Conservation (phyloP, 1,284 basidiomycete genomes). For the Earliella scabrosa region DNA sequence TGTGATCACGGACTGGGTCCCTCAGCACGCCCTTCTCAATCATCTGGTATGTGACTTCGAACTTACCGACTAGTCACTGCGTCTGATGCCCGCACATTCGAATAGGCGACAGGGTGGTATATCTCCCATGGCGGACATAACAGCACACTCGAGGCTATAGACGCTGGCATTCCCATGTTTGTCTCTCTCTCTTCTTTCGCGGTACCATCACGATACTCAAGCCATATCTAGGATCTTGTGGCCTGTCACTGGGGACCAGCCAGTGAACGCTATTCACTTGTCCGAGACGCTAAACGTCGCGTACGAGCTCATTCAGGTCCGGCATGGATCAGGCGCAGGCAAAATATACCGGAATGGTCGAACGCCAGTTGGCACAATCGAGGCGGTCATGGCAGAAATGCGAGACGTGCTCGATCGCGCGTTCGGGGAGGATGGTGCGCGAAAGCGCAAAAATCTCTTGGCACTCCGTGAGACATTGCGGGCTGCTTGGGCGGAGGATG, state of each 20-base stretch:
- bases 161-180: constrained; percentile 13
- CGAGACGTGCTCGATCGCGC: constrained; percentile 14
- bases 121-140: constrained; percentile 20
- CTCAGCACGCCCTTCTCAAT: constrained; percentile 24
- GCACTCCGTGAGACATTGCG: constrained; percentile 5
- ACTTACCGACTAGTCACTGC: too few relatives aligned
- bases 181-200: too few relatives aligned
- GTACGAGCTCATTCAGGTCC: constrained; percentile 30
- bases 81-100: not conserved
- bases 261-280: constrained; percentile 23
- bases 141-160: constrained; percentile 13
- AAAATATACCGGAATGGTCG: constrained; percentile 18
- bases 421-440: constrained; percentile 19
- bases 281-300: constrained; percentile 24
- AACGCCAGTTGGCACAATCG: constrained; percentile 16
- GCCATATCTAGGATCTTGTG: constrained; percentile 25
- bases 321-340: constrained; percentile 22
- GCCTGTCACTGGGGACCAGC: constrained; percentile 30
- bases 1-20: constrained; percentile 20
- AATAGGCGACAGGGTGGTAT: constrained; percentile 21
- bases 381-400: constrained; percentile 18
- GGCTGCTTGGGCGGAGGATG: constrained; percentile 12
- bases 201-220: not conserved
- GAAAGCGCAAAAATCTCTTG: constrained; percentile 20
- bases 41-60: constrained; percentile 21